phyloP scores from a whole-genome alignment of 2,329 filamentous ascomycete species.

The Ophiostoma triangulosporum region DNA sequence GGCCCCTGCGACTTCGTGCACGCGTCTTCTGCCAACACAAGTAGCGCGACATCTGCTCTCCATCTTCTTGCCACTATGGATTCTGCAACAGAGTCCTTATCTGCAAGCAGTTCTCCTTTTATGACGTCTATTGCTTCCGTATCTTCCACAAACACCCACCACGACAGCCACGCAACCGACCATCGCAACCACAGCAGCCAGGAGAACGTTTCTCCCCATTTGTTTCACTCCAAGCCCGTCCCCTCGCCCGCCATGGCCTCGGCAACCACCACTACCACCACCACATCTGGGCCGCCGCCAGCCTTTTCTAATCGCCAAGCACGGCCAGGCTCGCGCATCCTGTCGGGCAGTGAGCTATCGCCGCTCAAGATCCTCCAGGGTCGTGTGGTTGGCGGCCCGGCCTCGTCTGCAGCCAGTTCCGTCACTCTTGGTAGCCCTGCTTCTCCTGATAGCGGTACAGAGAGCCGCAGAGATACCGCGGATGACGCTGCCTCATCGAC shows the following conservation, averaged over 20 bases:
- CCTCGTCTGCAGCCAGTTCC: constrained; percentile 14
- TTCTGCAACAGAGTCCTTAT: neutral
- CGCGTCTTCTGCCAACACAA: constrained; percentile 13
- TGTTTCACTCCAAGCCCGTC: neutral
- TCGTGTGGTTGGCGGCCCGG: constrained; percentile 2
- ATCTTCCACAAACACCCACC: neutral
- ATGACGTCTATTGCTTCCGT: constrained; percentile 13
- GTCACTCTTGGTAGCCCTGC: constrained; percentile 7
- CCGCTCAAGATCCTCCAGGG: constrained; percentile 40
- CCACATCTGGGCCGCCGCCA: neutral
- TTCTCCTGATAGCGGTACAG: constrained; percentile 12
- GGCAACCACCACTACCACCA: constrained; percentile 28
- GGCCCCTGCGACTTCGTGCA: constrained; percentile 19
- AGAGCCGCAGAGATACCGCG: constrained; percentile 11
- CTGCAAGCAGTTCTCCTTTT: constrained; percentile 21
- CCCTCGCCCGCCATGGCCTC: constrained; percentile 4
- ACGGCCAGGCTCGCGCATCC: constrained; percentile 30
- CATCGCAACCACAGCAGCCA: constrained; percentile 17
- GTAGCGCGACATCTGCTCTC: neutral
- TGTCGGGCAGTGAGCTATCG: constrained; percentile 43
- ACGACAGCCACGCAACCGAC: neutral
- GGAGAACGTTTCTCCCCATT: constrained; percentile 30
- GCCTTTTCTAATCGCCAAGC: constrained; percentile 7
- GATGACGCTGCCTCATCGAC: constrained; percentile 5
- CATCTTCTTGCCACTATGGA: constrained; percentile 6